Base-by-base conservation (phyloP, 345 rosid genomes). In the Cardamine occulta region DNA sequence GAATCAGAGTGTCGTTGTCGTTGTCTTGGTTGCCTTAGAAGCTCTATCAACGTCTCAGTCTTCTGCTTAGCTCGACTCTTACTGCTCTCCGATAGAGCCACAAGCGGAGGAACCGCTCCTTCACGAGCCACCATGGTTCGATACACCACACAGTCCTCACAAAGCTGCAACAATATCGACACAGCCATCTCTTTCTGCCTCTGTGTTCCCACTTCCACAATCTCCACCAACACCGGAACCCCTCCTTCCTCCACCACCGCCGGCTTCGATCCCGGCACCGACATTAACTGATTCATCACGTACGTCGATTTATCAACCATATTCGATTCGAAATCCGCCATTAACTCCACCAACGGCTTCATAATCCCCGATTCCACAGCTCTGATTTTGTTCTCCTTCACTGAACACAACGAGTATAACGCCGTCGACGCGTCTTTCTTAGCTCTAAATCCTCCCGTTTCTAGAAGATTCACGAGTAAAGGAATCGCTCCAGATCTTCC, bases 401-500 rank as follows among this genome's bases (percentile, higher is more conserved):
- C 86, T 0, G 99, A 86, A 45, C 96, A 92, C 2, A 92, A 65
- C 1, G 93, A 88, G 79, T 95, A 95, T 5, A 95, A 80, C 42
- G 99, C 97, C 29, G 97, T 89, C 1, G 97, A 83, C 5, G 99
- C 97, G 81, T 95, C 97, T 53, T 95, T 95, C 82, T 86, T 95
- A 37, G 90, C 97, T 49, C 97, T 88, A 70, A 81, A 17, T 8
- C 87, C 89, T 0, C 97, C 97, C 21, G 45, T 74, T 47, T 86
- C 93, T 6, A 95, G 89, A 29, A 95, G 92, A 56, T 37, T 79
- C 79, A 92, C 97, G 84, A 75, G 6, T 0, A 64, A 80, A 7
- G 89, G 91, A 80, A 95, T 92, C 58, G 97, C 97, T 58, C 97
- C 96, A 0, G 99, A 89, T 79, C 99, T 86, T 57, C 99, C 99